Base-by-base conservation (phyloP, 768 basidiomycete genomes). In the Tylopilus rubrobrunneus region DNA sequence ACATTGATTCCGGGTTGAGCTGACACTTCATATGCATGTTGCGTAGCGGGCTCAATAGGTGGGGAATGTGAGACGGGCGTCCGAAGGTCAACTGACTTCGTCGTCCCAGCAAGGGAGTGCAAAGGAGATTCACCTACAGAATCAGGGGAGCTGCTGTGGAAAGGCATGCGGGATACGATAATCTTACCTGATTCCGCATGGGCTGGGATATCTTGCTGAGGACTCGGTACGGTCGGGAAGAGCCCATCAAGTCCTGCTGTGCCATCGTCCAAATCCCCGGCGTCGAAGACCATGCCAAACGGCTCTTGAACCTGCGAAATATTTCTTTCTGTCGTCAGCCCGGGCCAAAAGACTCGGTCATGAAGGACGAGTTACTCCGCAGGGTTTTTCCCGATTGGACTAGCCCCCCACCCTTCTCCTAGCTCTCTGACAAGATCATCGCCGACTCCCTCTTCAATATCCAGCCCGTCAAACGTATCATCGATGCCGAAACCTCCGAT, bases 361-460 rank as follows among this genome's bases (percentile, higher is more conserved):
- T 19, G 19, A 39, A 44, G 50, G 29, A 48, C 37, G 37, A 17
- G 19, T 39, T 62, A 68, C 67, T 57, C 52, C 42, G 54, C 31
- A 6, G 28, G 46, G 17, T 44, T 60, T 19, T 58, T 55, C 9
- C 52, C 42, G 40, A 48, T 15, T 5, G 49, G 53, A 45, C 45
- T 50, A 28, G 41, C 73, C 19, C 77, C 81, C 87, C 89, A 90
- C 23, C 76, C 83, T 61, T 83, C 82, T 29, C 88, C 89, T 3
- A 92, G 74, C 60, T 92, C 89, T 56, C 76, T 77, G 8, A 85
- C 87, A 27, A 92, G 72, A 60, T 91, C 89, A 44, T 89, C 87
- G 4, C 84, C 87, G 17, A 91, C 68, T 21, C 78, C 83, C 7
- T 75, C 79, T n/a, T 71, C 78, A 17, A 85, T 63, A 55, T 82